A percentile compares a stretch with the other conserved stretches of the same genome.
These are phyloP conservation scores for Annona cherimola DNA, from an alignment of 164 flowering plant species.

Conservation along the genomic window DNA sequence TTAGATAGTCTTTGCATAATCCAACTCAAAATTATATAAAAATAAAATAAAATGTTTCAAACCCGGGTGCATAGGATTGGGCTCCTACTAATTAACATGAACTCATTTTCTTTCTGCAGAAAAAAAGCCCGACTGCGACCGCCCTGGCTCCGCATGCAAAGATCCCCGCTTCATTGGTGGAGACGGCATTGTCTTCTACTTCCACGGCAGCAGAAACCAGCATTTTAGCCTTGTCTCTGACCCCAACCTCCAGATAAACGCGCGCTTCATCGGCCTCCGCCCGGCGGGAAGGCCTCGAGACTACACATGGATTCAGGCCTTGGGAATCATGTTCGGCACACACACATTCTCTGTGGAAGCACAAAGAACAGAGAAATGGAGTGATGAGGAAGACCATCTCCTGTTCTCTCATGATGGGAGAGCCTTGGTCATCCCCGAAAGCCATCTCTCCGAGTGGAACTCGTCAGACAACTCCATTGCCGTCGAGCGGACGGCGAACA, in stretches of 20 bases:
- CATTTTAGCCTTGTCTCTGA: constrained; percentile 62
- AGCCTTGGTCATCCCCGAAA: constrained; percentile 26
- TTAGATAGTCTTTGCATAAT: no score
- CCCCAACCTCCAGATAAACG: constrained; percentile 36
- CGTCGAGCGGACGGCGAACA: constrained; percentile 32
- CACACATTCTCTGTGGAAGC: constrained; percentile 52
- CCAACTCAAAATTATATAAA: no score
- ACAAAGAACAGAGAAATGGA: constrained; percentile 39
- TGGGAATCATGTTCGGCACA: constrained; percentile 54
- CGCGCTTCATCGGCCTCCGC: constrained; percentile 49
- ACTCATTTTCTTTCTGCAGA: constrained; percentile 22
- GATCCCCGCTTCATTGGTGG: constrained; percentile 78
- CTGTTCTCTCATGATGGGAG: constrained; percentile 44
- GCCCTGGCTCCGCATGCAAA: constrained; percentile 65
- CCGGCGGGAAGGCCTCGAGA: constrained; percentile 59
- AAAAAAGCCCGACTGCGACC: constrained; percentile 54
- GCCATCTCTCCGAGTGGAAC: constrained; percentile 39
- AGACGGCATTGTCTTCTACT: constrained; percentile 70
- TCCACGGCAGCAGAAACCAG: constrained; percentile 62
- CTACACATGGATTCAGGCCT: constrained; percentile 75
- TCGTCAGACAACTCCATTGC: constrained; percentile 27
- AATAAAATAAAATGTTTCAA: no score
- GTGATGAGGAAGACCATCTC: constrained; percentile 46
- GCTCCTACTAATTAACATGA: no score
- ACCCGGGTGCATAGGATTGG: no score